Evolutionary conservation across 1,139 yeast genomes (phyloP), one percentile per base, ranked within the genome.

Genomic region (Wickerhamomyces sp.): DNA sequence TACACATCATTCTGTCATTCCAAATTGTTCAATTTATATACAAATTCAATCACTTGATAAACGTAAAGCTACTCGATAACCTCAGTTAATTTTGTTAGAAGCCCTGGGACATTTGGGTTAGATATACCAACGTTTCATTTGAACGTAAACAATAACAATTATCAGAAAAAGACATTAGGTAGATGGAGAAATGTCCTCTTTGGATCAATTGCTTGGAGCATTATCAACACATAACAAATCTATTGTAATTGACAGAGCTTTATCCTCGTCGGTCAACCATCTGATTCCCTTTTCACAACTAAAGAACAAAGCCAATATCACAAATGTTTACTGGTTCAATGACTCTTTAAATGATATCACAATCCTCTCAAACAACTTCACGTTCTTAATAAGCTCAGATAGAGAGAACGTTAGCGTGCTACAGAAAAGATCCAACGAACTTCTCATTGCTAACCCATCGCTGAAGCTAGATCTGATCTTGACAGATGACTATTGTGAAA

Each of bases 211-310:
- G 8, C 32, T 56, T 1, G 31, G 36, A 3, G 24, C 27, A 4
- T 34, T 54, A 18, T 46, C 47, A 1, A 45, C 46, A 1, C 43
- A 56, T 27, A 48, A 41, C 20, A 66, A 76, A 52, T 59, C 76
- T 10, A 60, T 86, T 14, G 64, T 84, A 5, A 66, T 85, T 3
- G 88, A 85, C 48, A 68, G 69, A 29, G 54, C 65, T 5, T 57
- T 85, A 26, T 71, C 86, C 6, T 66, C 78, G 1, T 56, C 76
- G 5, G 65, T 86, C 44, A 80, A 87, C 52, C 65, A 68, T 30
- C 63, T 85, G 37, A 74, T 84, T 4, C 75, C 83, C 4, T 85
- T 84, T 58, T 69, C 73, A 43, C 61, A 64, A 17, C 67, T 84
- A 36, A 75, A 78, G 52, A 71, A 71, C 37, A 67, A 66, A 38